Evolutionary conservation across 1,139 yeast species (phyloP), one percentile per base, ranked within the genome.

Genomic region (Protomyces macrosporus): DNA sequence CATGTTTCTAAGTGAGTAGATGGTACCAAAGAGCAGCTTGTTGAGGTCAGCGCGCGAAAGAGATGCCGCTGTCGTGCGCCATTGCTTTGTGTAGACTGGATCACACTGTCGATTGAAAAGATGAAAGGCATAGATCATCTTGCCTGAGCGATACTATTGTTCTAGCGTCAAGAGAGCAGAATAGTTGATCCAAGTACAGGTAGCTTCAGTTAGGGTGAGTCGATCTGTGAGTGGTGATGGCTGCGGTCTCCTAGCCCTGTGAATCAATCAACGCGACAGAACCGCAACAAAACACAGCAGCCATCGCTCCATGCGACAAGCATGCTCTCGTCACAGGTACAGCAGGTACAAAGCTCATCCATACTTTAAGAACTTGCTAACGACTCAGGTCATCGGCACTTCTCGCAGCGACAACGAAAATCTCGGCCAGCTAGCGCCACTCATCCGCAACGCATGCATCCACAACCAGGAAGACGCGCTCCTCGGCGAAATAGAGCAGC

Each of bases 91-190:
- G 36, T 36, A 35, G 50, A 88, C 82, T 71, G 95, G 88, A 69
- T 84, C 84, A 70, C 96, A 88, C 73, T 91, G 97, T 72, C 95
- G 82, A 73, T 91, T 97, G 73, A 87, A 91, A 63, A 91, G 82
- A 85, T 90, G 88, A 73, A 90, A 87, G 6, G 96, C 87, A 75
- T 86, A 86, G 63, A 90, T 84, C 48, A 42, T 42, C 23, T 23
- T 23, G 23, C 23, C 23, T 23, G 23, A 23, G 23, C 23, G 23
- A 23, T 23, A 2, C 23, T 1, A 23, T 23, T 23, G 23, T 23
- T 23, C 23, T 23, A 23, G 23, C 23, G 23, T 23, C 23, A 23
- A 1, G 23, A 23, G 23, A 23, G 23, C 23, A 23, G 23, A 2
- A 23, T 4, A 39, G 42, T 9, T 39, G 42, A 14, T 39, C 42